These are phyloP conservation scores for Saccharomycopsis olivae DNA, from an alignment of 805 yeast genomes.

Conservation along the genomic window DNA sequence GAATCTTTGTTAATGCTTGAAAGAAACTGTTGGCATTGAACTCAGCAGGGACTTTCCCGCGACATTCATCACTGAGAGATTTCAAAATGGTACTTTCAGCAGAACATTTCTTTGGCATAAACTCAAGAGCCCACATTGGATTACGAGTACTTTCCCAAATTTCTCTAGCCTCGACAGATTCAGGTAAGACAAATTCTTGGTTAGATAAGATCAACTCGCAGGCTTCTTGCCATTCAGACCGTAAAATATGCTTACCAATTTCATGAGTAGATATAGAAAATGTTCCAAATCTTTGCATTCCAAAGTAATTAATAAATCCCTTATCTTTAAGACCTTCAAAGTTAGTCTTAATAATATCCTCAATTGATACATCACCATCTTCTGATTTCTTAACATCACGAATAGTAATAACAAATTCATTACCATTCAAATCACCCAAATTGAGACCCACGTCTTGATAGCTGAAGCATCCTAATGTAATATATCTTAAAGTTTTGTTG, in stretches of 20 bases:
- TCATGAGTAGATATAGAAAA: conserved; percentile 86
- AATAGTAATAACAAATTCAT: conserved; percentile 77
- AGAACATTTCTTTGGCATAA: conserved; percentile 80
- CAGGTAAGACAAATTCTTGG: conserved; percentile 76
- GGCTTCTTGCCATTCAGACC: conserved; percentile 70
- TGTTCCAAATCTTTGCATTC: conserved; percentile 98
- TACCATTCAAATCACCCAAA: conserved; percentile 81
- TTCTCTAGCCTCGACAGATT: conserved; percentile 70
- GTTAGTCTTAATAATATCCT: conserved; percentile 38
- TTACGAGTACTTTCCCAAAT: conserved; percentile 70
- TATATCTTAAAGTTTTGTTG: conserved; percentile 67
- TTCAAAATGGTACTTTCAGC: conserved; percentile 74
- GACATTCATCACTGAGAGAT: conserved; percentile 42
- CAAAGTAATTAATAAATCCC: conserved; percentile 91
- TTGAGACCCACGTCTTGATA: conserved; percentile 53
- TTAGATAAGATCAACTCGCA: conserved; percentile 72
- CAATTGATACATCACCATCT: conserved; percentile 22
- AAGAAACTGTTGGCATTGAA: conserved; percentile 48
- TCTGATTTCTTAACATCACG: conserved; percentile 44
- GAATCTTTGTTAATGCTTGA: conserved; percentile 77
- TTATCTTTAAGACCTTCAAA: conserved; percentile 45
- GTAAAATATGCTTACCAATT: conserved; percentile 63
- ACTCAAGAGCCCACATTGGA: conserved; percentile 50
- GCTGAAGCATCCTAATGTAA: conserved; percentile 67
- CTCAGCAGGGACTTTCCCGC: conserved; percentile 32